phyloP scores from a whole-genome alignment of 83 land plant genomes.

The Larix sibirica region DNA sequence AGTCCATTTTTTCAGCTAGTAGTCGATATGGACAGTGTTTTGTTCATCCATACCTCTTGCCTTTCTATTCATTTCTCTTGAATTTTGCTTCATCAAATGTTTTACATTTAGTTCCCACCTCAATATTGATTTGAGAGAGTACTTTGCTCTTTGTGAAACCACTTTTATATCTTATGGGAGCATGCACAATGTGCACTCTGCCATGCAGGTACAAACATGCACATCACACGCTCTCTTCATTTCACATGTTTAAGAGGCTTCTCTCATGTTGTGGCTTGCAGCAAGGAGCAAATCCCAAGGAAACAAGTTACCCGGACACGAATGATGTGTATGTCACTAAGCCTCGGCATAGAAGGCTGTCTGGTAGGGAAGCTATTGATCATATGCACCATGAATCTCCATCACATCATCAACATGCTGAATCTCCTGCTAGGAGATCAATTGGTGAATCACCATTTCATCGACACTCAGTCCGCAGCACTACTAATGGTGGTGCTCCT shows the following conservation, averaged over 20 bases:
- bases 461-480: not conserved
- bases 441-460: not conserved
- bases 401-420: not conserved
- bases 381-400: conserved; percentile 1
- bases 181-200: not conserved
- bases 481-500: conserved; percentile 1
- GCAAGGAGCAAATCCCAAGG: conserved; percentile 1
- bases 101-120: not conserved
- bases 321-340: not conserved
- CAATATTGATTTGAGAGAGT: not conserved
- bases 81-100: not conserved
- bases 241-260: not conserved
- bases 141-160: not conserved
- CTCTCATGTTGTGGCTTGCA: conserved; percentile 8
- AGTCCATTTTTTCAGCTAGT: not conserved
- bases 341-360: not conserved
- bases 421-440: conserved; percentile 9
- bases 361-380: conserved; percentile 7
- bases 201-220: not conserved
- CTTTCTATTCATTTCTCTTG: not conserved
- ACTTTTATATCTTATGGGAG: not conserved
- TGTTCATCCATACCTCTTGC: not conserved
- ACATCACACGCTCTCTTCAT: not conserved
- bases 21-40: not conserved
- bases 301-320: not conserved